Conservation (phyloP, 2,329 filamentous ascomycete species). For the Pseudopyrenochaeta lycopersici region DNA sequence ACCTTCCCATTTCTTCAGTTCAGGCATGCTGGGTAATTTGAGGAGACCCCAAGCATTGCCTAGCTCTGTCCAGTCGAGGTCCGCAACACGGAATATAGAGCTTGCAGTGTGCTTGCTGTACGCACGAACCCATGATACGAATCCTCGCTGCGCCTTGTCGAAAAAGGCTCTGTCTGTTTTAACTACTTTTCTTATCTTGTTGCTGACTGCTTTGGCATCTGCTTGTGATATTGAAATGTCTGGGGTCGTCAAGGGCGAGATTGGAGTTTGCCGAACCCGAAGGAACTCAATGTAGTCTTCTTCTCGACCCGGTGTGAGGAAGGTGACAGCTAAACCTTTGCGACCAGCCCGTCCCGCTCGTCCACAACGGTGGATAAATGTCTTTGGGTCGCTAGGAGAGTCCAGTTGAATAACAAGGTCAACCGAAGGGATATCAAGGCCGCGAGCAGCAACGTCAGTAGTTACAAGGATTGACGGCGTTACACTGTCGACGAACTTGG, state of each 20-base stretch:
- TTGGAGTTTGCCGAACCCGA: constrained; percentile 85
- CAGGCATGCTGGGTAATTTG: constrained; percentile 91
- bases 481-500: constrained; percentile 77
- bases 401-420: constrained; percentile 92
- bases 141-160: constrained; percentile 89
- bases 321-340: constrained; percentile 82
- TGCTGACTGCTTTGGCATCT: constrained; percentile 67
- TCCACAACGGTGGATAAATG: constrained; percentile 73
- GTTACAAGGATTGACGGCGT: constrained; percentile 85
- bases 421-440: constrained; percentile 89
- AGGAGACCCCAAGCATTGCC: constrained; percentile 87
- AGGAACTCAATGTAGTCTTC: constrained; percentile 91
- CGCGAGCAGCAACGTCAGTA: constrained; percentile 89
- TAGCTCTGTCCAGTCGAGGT: constrained; percentile 85
- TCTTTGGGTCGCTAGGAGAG: constrained; percentile 86
- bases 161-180: constrained; percentile 72
- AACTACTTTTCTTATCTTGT: constrained; percentile 69
- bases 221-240: constrained; percentile 65
- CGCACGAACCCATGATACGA: constrained; percentile 91
- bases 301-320: constrained; percentile 84
- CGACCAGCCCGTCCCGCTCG: constrained; percentile 70
- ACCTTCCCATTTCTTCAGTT: constrained; percentile 63
- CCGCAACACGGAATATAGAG: constrained; percentile 85
- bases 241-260: constrained; percentile 69
- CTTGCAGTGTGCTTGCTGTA: constrained; percentile 91